phyloP scores from a whole-genome alignment of 1,139 yeast genomes.

The Nakaseomyces kungkrabaensis region DNA sequence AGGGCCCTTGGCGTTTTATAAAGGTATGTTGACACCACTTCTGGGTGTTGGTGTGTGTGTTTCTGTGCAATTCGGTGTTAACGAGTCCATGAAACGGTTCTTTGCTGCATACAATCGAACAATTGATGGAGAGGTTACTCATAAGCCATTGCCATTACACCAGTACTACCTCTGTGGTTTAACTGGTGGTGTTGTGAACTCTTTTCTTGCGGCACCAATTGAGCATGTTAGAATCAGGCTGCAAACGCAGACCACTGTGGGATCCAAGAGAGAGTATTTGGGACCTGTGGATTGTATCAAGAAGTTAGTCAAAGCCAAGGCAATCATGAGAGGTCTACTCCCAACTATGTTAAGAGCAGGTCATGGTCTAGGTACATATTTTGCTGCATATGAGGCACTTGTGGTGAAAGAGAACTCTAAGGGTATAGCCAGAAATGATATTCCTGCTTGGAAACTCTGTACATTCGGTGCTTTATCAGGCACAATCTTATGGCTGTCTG shows the following conservation, averaged over 20 bases:
- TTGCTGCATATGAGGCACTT: constrained; percentile 79
- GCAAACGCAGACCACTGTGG: constrained; percentile 61
- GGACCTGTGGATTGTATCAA: constrained; percentile 78
- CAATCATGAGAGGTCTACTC: constrained; percentile 64
- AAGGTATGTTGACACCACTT: constrained; percentile 80
- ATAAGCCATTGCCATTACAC: constrained; percentile 33
- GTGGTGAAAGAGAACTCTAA: constrained; percentile 47
- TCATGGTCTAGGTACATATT: constrained; percentile 81
- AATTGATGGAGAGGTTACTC: background rate
- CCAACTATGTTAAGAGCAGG: constrained; percentile 81
- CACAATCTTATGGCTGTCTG: constrained; percentile 69
- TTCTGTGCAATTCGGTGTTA: constrained; percentile 79
- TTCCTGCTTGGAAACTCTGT: constrained; percentile 82
- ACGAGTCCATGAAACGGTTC: constrained; percentile 82
- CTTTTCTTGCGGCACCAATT: constrained; percentile 80
- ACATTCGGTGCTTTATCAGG: constrained; percentile 80
- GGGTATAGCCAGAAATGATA: constrained; percentile 45
- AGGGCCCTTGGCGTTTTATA: constrained; percentile 74
- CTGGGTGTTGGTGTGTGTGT: constrained; percentile 92
- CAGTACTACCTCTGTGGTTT: constrained; percentile 78
- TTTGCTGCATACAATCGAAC: constrained; percentile 10
- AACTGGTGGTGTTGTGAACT: constrained; percentile 83
- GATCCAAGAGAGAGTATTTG: constrained; percentile 37
- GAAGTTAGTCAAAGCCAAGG: constrained; percentile 48
- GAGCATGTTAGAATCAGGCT: constrained; percentile 87